A percentile compares a stretch with the other conserved stretches of the same genome.
phyloP scores from a whole-genome alignment of 495 filamentous ascomycete species.

The Sabuloglossum arenarium region DNA sequence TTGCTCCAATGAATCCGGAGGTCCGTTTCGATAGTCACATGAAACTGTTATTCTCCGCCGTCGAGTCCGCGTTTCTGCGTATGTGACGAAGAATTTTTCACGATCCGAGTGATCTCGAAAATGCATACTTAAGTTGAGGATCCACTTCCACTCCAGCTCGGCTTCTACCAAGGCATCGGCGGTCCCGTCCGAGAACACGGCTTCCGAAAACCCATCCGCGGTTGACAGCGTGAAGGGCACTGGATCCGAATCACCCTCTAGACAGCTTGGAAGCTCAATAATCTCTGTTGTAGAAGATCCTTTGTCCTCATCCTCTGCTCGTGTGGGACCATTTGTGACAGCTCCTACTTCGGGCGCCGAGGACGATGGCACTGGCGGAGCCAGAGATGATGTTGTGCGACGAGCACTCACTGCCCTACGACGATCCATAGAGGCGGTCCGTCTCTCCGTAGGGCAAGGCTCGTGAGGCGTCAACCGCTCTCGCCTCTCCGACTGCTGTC shows the following conservation, averaged over 20 bases:
- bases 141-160: constrained; percentile 81
- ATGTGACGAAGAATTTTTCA: constrained; percentile 98
- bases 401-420: constrained; percentile 28
- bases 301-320: background rate
- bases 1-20: constrained; percentile 62
- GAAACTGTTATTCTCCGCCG: constrained; percentile 88
- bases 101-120: constrained; percentile 86
- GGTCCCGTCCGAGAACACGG: background rate
- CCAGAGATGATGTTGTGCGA: constrained; percentile 13
- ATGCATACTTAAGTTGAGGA: constrained; percentile 95
- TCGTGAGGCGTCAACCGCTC: constrained; percentile 46
- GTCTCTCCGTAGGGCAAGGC: constrained; percentile 35
- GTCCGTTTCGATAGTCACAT: constrained; percentile 72
- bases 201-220: background rate
- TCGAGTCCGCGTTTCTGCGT: constrained; percentile 51
- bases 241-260: background rate
- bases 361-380: constrained; percentile 11
- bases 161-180: constrained; percentile 28
- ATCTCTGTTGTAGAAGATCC: background rate
- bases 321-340: background rate
- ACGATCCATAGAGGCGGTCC: constrained; percentile 55
- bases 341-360: background rate
- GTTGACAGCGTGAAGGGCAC: background rate
- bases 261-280: background rate
- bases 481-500: constrained; percentile 60